These are phyloP conservation scores for Clohesyomyces aquaticus DNA, from an alignment of 495 filamentous ascomycete genomes.

Conservation along the genomic window DNA sequence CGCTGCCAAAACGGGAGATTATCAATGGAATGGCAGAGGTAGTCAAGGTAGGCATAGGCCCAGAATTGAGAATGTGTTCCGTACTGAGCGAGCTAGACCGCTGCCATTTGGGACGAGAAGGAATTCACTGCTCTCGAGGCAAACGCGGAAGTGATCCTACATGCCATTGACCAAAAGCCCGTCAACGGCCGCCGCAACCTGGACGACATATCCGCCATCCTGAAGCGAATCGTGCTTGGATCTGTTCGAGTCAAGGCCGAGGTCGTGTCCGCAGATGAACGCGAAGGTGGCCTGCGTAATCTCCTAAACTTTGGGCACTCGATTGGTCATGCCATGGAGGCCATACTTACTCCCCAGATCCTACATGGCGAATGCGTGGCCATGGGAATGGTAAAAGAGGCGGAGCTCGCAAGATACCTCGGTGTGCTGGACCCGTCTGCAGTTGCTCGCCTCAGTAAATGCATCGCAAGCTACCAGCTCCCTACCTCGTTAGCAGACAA, in stretches of 20 bases:
- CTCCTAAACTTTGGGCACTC: constrained; percentile 98
- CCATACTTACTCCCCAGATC: constrained; percentile 91
- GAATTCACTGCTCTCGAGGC: constrained; percentile 87
- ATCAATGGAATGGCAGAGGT: constrained; percentile 99
- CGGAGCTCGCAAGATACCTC: constrained; percentile 86
- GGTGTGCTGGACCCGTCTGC: constrained; percentile 85
- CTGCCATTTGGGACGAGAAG: constrained; percentile 88
- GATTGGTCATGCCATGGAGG: constrained; percentile 95
- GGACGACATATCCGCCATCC: constrained; percentile 68
- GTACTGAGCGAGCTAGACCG: constrained; percentile 59
- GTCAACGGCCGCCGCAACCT: constrained; percentile 58
- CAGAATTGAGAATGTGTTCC: background rate
- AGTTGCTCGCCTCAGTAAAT: constrained; percentile 87
- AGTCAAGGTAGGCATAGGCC: constrained; percentile 66
- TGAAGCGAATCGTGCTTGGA: constrained; percentile 86
- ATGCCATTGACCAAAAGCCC: constrained; percentile 58
- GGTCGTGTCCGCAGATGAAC: constrained; percentile 91
- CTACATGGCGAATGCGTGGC: constrained; percentile 95
- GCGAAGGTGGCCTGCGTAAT: constrained; percentile 91
- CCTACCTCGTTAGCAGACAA: constrained; percentile 86
- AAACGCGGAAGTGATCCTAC: constrained; percentile 74
- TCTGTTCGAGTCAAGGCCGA: constrained; percentile 89
- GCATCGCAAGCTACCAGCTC: constrained; percentile 88
- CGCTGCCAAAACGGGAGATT: constrained; percentile 87
- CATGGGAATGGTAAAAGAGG: constrained; percentile 98